phyloP scores from a whole-genome alignment of 208 protist species.

The Acanthamoeba culbertsoni region DNA sequence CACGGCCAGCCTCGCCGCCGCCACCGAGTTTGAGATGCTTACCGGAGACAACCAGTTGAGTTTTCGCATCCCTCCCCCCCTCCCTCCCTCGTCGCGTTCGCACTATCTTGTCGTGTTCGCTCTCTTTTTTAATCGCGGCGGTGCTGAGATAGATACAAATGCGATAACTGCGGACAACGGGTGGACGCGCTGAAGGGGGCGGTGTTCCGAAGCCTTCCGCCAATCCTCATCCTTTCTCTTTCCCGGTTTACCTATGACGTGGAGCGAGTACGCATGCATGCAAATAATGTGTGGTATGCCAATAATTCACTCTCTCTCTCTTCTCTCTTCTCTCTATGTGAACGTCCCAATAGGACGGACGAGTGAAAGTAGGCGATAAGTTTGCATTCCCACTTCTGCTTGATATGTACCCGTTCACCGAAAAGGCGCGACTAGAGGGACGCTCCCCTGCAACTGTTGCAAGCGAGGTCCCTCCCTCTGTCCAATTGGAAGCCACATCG shows the following conservation, averaged over 20 bases:
- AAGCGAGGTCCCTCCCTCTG: no score
- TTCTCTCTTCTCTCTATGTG: neutral
- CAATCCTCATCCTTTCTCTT: slow-evolving; percentile 56
- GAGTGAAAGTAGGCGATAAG: slow-evolving; percentile 39
- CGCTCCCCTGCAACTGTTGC: no score
- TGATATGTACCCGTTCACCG: slow-evolving; percentile 38
- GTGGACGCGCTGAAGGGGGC: slow-evolving; percentile 62
- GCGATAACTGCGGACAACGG: slow-evolving; percentile 53
- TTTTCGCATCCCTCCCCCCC: no score
- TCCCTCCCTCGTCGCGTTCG: neutral
- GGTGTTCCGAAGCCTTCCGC: neutral
- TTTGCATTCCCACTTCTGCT: slow-evolving; percentile 42
- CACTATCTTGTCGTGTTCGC: neutral
- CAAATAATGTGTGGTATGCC: no score
- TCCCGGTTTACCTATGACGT: slow-evolving; percentile 63
- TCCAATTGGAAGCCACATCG: neutral
- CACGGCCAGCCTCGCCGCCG: neutral
- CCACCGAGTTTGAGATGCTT: slow-evolving; percentile 61
- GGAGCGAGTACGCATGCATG: slow-evolving; percentile 10
- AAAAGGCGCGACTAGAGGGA: neutral
- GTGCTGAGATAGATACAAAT: slow-evolving; percentile 17
- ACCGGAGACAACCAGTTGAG: slow-evolving; percentile 67
- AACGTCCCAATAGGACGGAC: neutral
- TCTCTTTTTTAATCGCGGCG: neutral
- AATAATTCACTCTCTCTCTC: neutral